Percentiles rank a stretch among this genome's conserved stretches.
phyloP scores from a whole-genome alignment of 163 green algal species.

The Scenedesmus sp. region DNA sequence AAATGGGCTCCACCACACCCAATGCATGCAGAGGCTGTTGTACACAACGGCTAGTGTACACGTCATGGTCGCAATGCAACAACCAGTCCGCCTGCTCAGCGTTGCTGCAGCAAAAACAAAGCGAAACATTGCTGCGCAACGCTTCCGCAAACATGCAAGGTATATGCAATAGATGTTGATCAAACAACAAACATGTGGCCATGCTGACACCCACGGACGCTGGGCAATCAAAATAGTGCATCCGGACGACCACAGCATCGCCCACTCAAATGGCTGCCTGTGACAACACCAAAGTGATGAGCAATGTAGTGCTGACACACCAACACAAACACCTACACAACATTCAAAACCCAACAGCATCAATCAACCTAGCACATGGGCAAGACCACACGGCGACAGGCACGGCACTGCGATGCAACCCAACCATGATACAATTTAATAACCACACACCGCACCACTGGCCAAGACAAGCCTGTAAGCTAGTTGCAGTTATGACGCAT shows the following conservation, averaged over 20 bases:
- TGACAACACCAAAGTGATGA: neutral
- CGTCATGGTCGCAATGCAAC: neutral
- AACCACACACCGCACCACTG: neutral
- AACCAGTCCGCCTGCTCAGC: neutral
- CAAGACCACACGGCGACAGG: neutral
- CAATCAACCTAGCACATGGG: neutral
- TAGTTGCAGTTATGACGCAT: neutral
- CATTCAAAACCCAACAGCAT: neutral
- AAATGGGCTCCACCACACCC: neutral
- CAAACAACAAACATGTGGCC: neutral
- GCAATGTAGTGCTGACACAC: neutral
- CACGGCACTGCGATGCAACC: neutral
- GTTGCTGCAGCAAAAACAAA: neutral
- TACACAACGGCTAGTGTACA: neutral
- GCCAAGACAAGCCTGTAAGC: neutral
- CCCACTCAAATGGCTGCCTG: neutral
- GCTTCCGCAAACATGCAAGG: neutral
- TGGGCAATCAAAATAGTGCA: neutral
- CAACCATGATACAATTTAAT: neutral
- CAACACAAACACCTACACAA: neutral
- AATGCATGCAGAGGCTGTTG: neutral
- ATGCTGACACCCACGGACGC: neutral
- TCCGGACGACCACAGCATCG: too few relatives aligned
- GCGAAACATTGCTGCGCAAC: neutral
- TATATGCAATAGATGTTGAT: neutral